Evolutionary conservation across 2,329 filamentous ascomycete genomes (phyloP), one percentile per base, ranked within the genome.

Genomic region (Pseudogymnoascus sp.): DNA sequence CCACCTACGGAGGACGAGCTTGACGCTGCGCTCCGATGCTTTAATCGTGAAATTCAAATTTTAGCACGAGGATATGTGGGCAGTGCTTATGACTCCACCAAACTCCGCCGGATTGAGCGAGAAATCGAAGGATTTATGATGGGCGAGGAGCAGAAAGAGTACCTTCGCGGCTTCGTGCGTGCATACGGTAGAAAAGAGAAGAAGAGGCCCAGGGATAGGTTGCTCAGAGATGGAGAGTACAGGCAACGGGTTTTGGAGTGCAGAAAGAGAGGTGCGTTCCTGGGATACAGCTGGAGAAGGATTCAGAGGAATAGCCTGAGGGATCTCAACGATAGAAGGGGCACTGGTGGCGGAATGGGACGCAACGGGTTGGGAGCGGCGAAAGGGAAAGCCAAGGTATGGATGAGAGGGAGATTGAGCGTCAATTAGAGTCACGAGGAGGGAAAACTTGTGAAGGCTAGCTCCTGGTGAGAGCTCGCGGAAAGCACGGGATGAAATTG

Each of bases 271-370:
- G 89, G 84, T 26, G 92, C 91, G 0, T 97, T 97, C 75, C 76
- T 96, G 65, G 93, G 93, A 0, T 99, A 99, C 73, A 91, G 89
- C 1, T 97, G 95, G 80, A 83, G 86, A 11, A 79, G 86, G 56
- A 79, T 80, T 3, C 59, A 62, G 4, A 64, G 67, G 4, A 64
- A 35, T 53, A 59, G 61, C 6, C 10, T 63, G 23, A 31, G 19
- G 31, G 61, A 56, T n/a, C 50, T 56, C 17, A 56, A 15, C 29
- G 50, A 56, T 0, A 56, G 19, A n/a, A 33, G 13, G 9, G 44
- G 61, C 11, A 59, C 17, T 26, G 46, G 59, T 40, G 59, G 59
- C 23, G 59, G 33, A 42, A 42, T 38, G 23, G 37, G 37, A 31
- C 33, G 59, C 10, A 42, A 60, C 4, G 59, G 59, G 29, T 3